A percentile compares a stretch with the other conserved stretches of the same genome.
Conservation (phyloP, 768 basidiomycete genomes). For the Kondoa subrosea region DNA sequence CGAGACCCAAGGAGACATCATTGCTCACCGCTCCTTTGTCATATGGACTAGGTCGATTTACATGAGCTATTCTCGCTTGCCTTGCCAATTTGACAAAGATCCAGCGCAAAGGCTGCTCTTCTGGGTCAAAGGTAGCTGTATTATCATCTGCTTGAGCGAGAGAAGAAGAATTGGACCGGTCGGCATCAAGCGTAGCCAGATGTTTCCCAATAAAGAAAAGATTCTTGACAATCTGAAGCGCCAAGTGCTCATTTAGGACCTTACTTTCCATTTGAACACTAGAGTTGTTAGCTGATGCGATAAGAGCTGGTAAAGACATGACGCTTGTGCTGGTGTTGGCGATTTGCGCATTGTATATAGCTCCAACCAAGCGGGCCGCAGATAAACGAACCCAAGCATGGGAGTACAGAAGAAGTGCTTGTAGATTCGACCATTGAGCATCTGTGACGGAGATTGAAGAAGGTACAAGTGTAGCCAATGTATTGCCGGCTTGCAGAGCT, state of each 20-base stretch:
- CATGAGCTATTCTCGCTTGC: conserved; percentile 31
- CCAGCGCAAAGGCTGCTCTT: conserved; percentile 53
- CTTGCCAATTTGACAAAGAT: conserved; percentile 86
- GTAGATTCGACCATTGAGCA: conserved; percentile 49
- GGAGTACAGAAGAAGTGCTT: conserved; percentile 59
- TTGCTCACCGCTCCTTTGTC: conserved; percentile 20
- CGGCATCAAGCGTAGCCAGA: conserved; percentile 42
- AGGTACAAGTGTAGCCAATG: conserved; percentile 41
- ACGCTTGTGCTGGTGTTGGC: conserved; percentile 24
- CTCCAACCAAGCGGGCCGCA: conserved; percentile 56
- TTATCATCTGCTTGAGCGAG: conserved; percentile 28
- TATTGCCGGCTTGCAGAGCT: conserved; percentile 47
- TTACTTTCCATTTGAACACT: conserved; percentile 66
- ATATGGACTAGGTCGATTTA: conserved; percentile 23
- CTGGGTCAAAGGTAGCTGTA: conserved; percentile 30
- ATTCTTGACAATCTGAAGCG: conserved; percentile 78
- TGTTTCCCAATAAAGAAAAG: conserved; percentile 81
- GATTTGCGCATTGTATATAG: conserved; percentile 42
- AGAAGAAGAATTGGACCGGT: conserved; percentile 26
- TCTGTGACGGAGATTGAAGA: conserved; percentile 4
- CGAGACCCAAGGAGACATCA: background rate
- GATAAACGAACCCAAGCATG: conserved; percentile 87
- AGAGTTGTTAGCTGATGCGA: conserved; percentile 54
- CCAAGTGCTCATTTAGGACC: conserved; percentile 52
- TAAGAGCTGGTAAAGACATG: conserved; percentile 41